A percentile compares a stretch with the other conserved stretches of the same genome.
These are phyloP conservation scores for Magnolia officinalis DNA, from an alignment of 164 flowering plant genomes.

Conservation along the genomic window DNA sequence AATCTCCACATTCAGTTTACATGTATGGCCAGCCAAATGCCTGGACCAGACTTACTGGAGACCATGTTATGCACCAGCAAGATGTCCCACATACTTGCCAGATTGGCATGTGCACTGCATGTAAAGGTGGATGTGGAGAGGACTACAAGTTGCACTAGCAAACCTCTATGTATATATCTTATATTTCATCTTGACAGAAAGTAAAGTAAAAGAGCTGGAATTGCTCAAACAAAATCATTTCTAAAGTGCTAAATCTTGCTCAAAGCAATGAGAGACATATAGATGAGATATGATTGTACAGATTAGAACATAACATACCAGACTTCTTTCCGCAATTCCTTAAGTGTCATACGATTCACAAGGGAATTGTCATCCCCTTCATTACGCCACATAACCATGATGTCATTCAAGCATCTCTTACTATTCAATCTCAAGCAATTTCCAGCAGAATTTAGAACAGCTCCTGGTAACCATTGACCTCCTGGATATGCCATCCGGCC, in stretches of 20 bases:
- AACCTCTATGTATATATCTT: background rate
- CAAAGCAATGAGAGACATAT: background rate
- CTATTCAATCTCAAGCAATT: conserved; percentile 57
- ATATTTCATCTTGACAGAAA: too few relatives aligned
- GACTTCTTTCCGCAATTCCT: conserved; percentile 60
- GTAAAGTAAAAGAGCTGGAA: background rate
- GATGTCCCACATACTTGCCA: too few relatives aligned
- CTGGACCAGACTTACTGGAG: too few relatives aligned
- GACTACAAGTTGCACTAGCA: background rate
- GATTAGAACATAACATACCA: conserved; percentile 47
- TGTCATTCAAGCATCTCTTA: conserved; percentile 49
- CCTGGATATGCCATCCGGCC: conserved; percentile 45
- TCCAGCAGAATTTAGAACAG: conserved; percentile 64
- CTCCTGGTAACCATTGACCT: conserved; percentile 93
- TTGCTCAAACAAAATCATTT: background rate
- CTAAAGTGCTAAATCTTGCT: background rate
- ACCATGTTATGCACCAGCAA: too few relatives aligned
- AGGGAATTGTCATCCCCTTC: conserved; percentile 71
- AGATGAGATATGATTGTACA: too few relatives aligned
- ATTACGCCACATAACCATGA: conserved; percentile 67
- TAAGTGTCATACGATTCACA: conserved; percentile 51
- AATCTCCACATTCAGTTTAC: too few relatives aligned
- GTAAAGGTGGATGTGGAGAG: background rate
- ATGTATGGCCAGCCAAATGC: too few relatives aligned
- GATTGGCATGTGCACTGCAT: too few relatives aligned